A percentile compares a stretch with the other conserved stretches of the same genome.
Evolutionary conservation across 805 yeast species (phyloP).

Genomic region (Starmerella roubikii): DNA sequence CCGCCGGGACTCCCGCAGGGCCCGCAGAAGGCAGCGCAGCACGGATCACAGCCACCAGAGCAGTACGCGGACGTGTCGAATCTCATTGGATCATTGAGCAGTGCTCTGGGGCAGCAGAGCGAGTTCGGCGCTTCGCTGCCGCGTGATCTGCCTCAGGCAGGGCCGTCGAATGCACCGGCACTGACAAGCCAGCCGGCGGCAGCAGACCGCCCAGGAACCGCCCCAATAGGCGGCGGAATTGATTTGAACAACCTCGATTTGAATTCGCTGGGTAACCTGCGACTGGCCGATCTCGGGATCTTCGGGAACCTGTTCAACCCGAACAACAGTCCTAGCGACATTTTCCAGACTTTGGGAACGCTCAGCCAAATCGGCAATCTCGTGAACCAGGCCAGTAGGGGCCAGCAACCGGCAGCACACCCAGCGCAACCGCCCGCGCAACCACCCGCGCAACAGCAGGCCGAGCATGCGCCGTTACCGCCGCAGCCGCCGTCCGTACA

Average conservation of each 20-base stretch:
- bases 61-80: neutral
- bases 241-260: neutral
- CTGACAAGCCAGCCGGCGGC: neutral
- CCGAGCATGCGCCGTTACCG: no score
- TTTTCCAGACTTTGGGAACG: neutral
- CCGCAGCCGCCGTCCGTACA: no score
- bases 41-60: neutral
- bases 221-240: neutral
- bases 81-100: constrained; percentile 2
- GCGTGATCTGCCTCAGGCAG: no score
- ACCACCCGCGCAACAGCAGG: no score
- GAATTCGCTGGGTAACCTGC: neutral
- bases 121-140: no score
- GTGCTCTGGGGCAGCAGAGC: constrained; percentile 1
- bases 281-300: neutral
- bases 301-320: neutral
- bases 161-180: neutral
- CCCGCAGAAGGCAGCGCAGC: neutral
- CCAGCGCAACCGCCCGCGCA: neutral
- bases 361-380: neutral
- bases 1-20: no score
- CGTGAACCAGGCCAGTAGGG: neutral
- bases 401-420: no score
- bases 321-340: neutral
- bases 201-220: neutral